Conservation (phyloP, 2,329 filamentous ascomycete species). For the Xylaria sp. region DNA sequence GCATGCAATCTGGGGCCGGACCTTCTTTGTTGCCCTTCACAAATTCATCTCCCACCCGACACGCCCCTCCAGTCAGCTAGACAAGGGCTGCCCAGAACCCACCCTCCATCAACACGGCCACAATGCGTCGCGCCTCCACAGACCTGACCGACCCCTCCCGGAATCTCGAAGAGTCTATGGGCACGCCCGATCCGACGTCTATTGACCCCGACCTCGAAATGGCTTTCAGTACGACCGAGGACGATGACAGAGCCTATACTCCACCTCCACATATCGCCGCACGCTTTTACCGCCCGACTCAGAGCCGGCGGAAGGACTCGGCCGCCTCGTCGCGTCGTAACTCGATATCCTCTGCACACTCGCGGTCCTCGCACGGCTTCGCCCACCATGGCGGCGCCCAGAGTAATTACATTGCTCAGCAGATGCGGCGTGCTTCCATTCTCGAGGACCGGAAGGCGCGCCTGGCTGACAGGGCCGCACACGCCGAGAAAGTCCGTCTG, state of each 20-base stretch:
- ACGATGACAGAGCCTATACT: slow-evolving; percentile 50
- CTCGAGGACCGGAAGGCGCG: slow-evolving; percentile 79
- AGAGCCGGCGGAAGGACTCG: slow-evolving; percentile 71
- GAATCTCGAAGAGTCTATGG: slow-evolving; percentile 42
- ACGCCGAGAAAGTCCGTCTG: slow-evolving; percentile 81
- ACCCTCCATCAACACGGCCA: slow-evolving; percentile 25
- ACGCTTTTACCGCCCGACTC: slow-evolving; percentile 71
- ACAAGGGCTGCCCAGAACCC: slow-evolving; percentile 20
- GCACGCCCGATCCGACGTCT: slow-evolving; percentile 33
- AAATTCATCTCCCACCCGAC: slow-evolving; percentile 12
- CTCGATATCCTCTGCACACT: slow-evolving; percentile 76
- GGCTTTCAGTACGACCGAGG: slow-evolving; percentile 38
- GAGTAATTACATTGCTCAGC: slow-evolving; percentile 77
- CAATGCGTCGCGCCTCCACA: slow-evolving; percentile 47
- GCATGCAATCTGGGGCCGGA: not conserved
- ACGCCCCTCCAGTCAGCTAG: slow-evolving; percentile 21
- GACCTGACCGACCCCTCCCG: slow-evolving; percentile 47
- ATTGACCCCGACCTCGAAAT: slow-evolving; percentile 38
- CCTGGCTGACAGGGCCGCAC: slow-evolving; percentile 76
- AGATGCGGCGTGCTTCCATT: slow-evolving; percentile 77
- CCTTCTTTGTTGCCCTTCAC: slow-evolving; percentile 9
- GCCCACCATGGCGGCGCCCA: slow-evolving; percentile 60
- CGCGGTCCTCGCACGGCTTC: slow-evolving; percentile 66
- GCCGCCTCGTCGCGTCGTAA: slow-evolving; percentile 79
- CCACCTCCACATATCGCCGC: slow-evolving; percentile 78